Evolutionary conservation across 768 basidiomycete genomes (phyloP).

Genomic region (Amanita inopinata): DNA sequence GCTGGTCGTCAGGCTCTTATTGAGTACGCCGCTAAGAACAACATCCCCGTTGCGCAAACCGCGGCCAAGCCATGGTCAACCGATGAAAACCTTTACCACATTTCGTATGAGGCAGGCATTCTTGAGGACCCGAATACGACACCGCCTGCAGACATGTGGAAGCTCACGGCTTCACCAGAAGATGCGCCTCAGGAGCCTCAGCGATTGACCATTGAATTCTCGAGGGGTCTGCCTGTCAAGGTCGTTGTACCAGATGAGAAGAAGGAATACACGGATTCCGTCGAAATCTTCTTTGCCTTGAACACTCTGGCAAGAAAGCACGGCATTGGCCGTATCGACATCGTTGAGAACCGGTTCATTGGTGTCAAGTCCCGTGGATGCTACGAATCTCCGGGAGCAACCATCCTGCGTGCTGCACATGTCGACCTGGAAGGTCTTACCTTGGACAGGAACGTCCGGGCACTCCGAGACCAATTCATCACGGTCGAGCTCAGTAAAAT

Average conservation of each 20-base stretch:
- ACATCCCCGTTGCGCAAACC: conserved; percentile 92
- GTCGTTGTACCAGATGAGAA: conserved; percentile 47
- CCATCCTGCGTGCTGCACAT: conserved; percentile 91
- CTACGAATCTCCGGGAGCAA: conserved; percentile 96
- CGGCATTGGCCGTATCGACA: conserved; percentile 95
- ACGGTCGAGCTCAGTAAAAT: conserved; percentile 86
- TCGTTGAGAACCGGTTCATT: conserved; percentile 99
- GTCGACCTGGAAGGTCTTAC: conserved; percentile 96
- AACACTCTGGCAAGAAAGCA: conserved; percentile 92
- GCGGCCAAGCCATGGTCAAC: conserved; percentile 98
- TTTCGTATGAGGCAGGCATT: conserved; percentile 99
- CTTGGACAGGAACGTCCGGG: conserved; percentile 94
- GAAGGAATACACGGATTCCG: conserved; percentile 77
- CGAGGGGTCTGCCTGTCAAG: conserved; percentile 77
- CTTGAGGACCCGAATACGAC: conserved; percentile 94
- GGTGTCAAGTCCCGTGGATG: conserved; percentile 99
- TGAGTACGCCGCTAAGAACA: conserved; percentile 75
- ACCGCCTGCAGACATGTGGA: conserved; percentile 98
- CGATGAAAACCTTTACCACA: conserved; percentile 99
- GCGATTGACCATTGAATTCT: conserved; percentile 77
- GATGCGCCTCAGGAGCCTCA: conserved; percentile 74
- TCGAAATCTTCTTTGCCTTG: conserved; percentile 87
- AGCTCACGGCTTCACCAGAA: conserved; percentile 80
- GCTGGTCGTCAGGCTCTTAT: conserved; percentile 92
- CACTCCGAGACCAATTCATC: conserved; percentile 89